These are phyloP conservation scores for Arachnomyces sp. DNA, from an alignment of 2,329 filamentous ascomycete genomes.

Conservation along the genomic window DNA sequence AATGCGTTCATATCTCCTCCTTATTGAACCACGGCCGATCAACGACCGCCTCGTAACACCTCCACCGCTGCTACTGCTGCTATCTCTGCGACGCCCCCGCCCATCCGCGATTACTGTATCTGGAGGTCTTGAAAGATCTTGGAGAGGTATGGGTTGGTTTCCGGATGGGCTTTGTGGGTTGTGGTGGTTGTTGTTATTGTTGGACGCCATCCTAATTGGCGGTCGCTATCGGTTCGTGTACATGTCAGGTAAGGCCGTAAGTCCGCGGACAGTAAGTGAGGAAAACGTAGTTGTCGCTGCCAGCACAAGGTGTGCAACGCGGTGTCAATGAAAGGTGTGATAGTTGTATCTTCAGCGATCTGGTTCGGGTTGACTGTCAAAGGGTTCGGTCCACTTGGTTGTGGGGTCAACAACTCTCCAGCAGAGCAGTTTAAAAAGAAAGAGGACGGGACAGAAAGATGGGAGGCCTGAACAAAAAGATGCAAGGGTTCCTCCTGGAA, in stretches of 20 bases:
- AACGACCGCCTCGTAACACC: slow-evolving; percentile 35
- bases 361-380: too few species aligned
- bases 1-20: slow-evolving; percentile 45
- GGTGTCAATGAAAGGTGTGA: too few species aligned
- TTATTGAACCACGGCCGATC: slow-evolving; percentile 29
- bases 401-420: too few species aligned
- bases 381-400: too few species aligned
- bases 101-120: slow-evolving; percentile 21
- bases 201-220: slow-evolving; percentile 34
- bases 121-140: slow-evolving; percentile 46
- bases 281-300: too few species aligned
- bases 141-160: slow-evolving; percentile 60
- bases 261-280: neutral
- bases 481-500: too few species aligned
- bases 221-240: slow-evolving; percentile 29
- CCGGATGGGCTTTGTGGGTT: slow-evolving; percentile 19
- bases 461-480: too few species aligned
- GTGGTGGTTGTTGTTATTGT: slow-evolving; percentile 27
- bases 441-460: too few species aligned
- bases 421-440: too few species aligned
- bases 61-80: slow-evolving; percentile 30
- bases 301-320: too few species aligned
- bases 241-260: slow-evolving; percentile 25
- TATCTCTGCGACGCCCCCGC: slow-evolving; percentile 20
- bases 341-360: too few species aligned